phyloP scores from a whole-genome alignment of 2,329 filamentous ascomycete genomes.

The Sclerotiophoma versabilis region DNA sequence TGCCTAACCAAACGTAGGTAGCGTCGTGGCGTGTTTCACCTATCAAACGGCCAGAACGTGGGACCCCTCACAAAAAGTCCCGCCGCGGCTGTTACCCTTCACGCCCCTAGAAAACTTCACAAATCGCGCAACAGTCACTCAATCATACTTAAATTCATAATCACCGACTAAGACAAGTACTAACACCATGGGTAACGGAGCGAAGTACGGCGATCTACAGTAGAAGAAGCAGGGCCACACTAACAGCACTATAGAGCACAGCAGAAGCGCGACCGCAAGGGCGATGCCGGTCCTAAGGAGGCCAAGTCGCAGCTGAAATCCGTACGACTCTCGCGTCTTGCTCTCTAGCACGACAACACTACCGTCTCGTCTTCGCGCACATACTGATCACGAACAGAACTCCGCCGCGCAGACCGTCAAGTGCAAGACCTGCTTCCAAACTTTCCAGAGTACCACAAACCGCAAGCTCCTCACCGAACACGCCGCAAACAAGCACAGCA shows the following conservation, averaged over 20 bases:
- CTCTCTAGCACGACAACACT: background rate
- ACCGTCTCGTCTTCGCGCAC: background rate
- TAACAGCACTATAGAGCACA: slow-evolving; percentile 41
- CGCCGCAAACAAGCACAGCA: slow-evolving; percentile 78
- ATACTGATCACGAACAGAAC: slow-evolving; percentile 61
- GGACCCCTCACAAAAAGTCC: slow-evolving; percentile 37
- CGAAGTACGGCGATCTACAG: slow-evolving; percentile 36
- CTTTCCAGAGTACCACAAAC: slow-evolving; percentile 79
- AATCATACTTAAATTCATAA: slow-evolving; percentile 13
- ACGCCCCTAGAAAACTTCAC: slow-evolving; percentile 14
- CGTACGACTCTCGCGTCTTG: slow-evolving; percentile 28
- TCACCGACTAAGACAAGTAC: slow-evolving; percentile 27
- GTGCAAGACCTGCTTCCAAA: slow-evolving; percentile 78
- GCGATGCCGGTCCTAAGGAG: slow-evolving; percentile 40
- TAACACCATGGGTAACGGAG: slow-evolving; percentile 48
- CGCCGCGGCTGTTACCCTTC: slow-evolving; percentile 21
- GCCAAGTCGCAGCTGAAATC: slow-evolving; percentile 48
- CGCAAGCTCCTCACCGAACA: slow-evolving; percentile 75
- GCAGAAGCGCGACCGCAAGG: slow-evolving; percentile 50
- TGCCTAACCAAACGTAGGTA: slow-evolving; percentile 20
- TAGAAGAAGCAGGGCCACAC: slow-evolving; percentile 11
- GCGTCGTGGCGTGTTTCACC: slow-evolving; percentile 15
- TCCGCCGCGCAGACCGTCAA: slow-evolving; percentile 76
- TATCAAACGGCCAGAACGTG: slow-evolving; percentile 26
- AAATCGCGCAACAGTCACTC: slow-evolving; percentile 11